These are phyloP conservation scores for Crithidia mellificae DNA, from an alignment of 208 protist species.

Conservation along the genomic window DNA sequence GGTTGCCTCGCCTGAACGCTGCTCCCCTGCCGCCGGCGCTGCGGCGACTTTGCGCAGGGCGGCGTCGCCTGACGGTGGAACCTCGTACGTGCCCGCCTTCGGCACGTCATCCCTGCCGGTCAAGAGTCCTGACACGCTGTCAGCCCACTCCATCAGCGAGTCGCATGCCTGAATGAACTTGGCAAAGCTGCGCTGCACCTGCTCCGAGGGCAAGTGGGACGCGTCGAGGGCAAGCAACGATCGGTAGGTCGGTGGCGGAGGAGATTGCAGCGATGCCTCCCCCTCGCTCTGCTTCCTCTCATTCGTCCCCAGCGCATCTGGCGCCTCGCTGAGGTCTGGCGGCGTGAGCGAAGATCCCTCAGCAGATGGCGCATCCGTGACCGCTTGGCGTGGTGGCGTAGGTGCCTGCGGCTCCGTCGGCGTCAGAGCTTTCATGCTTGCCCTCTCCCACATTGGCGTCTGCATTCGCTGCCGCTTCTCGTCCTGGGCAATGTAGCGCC, in stretches of 20 bases:
- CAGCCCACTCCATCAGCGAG: slow-evolving; percentile 51
- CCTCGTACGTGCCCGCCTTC: slow-evolving; percentile 52
- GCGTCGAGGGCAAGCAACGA: slow-evolving; percentile 35
- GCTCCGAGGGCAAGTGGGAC: slow-evolving; percentile 27
- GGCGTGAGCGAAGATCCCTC: not conserved
- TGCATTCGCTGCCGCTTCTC: slow-evolving; percentile 27
- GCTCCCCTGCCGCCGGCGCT: slow-evolving; percentile 2
- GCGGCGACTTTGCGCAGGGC: slow-evolving; percentile 8
- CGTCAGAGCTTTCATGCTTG: slow-evolving; percentile 28
- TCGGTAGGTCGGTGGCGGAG: slow-evolving; percentile 16
- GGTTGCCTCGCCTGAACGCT: not conserved
- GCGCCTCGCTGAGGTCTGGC: not conserved
- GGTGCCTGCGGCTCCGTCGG: slow-evolving; percentile 4
- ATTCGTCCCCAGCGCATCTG: not conserved
- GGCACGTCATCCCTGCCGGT: slow-evolving; percentile 60
- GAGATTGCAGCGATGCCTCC: not conserved
- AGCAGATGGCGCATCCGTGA: not conserved
- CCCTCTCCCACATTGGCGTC: slow-evolving; percentile 30
- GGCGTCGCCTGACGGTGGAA: slow-evolving; percentile 14
- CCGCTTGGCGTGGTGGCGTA: not conserved
- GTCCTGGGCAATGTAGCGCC: slow-evolving; percentile 35
- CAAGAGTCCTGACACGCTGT: slow-evolving; percentile 42
- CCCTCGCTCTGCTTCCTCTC: not conserved
- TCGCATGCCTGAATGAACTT: slow-evolving; percentile 68
- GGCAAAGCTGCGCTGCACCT: slow-evolving; percentile 46